Conservation (phyloP, 371 early-diverging fungal genomes). For the Mucor plumbeus region DNA sequence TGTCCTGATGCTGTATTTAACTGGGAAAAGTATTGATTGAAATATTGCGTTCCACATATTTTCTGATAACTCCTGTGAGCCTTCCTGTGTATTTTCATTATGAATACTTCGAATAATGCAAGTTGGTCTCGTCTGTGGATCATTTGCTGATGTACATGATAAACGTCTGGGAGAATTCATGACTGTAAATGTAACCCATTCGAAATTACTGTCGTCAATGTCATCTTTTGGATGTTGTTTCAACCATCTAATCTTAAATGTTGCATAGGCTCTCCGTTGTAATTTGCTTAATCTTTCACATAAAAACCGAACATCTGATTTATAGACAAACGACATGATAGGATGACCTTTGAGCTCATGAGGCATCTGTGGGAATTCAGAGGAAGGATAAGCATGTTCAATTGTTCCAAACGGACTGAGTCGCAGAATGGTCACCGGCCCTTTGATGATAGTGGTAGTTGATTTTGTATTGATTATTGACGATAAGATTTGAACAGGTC, state of each 20-base stretch:
- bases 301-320: constrained; percentile 37
- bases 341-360: constrained; percentile 36
- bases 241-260: constrained; percentile 41
- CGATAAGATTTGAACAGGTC: constrained; percentile 13
- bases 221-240: constrained; percentile 1
- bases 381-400: constrained; percentile 35
- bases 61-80: not conserved
- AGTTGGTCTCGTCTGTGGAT: constrained; percentile 27
- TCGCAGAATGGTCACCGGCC: constrained; percentile 31
- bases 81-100: not conserved
- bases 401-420: constrained; percentile 43
- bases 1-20: not conserved
- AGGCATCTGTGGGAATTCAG: constrained; percentile 22
- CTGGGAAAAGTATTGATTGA: not conserved
- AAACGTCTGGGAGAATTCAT: constrained; percentile 24
- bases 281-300: constrained; percentile 34
- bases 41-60: not conserved
- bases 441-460: not conserved
- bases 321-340: constrained; percentile 49
- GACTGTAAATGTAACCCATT: constrained; percentile 34
- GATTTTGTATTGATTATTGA: not conserved
- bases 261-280: constrained; percentile 13
- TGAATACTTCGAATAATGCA: constrained; percentile 23
- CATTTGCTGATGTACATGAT: constrained; percentile 13
- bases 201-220: constrained; percentile 9